Conservation (phyloP, 495 filamentous ascomycete species). For the Penicillium riverlandense region DNA sequence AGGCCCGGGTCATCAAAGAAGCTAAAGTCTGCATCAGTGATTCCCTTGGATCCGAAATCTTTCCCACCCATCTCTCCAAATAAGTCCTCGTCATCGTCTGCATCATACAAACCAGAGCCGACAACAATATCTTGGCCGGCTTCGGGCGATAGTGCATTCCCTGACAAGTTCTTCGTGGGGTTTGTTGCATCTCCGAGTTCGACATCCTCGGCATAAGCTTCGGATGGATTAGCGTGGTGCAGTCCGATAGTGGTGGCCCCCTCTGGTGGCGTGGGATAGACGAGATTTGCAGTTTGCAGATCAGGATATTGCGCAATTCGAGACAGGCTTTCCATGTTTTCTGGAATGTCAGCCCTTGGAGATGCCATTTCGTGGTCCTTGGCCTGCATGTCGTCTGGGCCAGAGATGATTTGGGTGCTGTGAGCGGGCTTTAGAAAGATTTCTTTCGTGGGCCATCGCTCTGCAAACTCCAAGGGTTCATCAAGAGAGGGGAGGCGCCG, state of each 20-base stretch:
- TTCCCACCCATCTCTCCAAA: conserved; percentile 66
- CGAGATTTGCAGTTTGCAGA: conserved; percentile 48
- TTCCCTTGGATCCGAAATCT: conserved; percentile 72
- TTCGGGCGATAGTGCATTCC: conserved; percentile 13
- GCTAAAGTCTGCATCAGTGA: conserved; percentile 84
- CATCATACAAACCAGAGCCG: conserved; percentile 39
- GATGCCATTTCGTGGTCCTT: conserved; percentile 23
- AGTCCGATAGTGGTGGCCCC: conserved; percentile 43
- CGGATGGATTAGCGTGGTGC: conserved; percentile 14
- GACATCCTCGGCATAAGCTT: conserved; percentile 26
- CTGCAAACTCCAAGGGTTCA: conserved; percentile 61
- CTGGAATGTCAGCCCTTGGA: conserved; percentile 14
- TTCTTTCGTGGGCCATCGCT: conserved; percentile 54
- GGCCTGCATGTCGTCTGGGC: conserved; percentile 22
- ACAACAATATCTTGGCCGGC: conserved; percentile 20
- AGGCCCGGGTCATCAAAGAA: conserved; percentile 71
- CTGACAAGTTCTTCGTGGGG: conserved; percentile 13
- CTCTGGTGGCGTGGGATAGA: conserved; percentile 88
- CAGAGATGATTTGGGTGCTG: conserved; percentile 12
- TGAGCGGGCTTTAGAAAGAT: conserved; percentile 16
- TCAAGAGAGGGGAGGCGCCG: conserved; percentile 4
- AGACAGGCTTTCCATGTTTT: conserved; percentile 38
- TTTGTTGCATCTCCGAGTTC: conserved; percentile 11
- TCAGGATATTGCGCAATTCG: conserved; percentile 45
- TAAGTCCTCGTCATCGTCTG: conserved; percentile 51